Percentiles rank a stretch among this genome's conserved stretches.
Conservation (phyloP, 164 flowering plant genomes). For the Malania oleifera region DNA sequence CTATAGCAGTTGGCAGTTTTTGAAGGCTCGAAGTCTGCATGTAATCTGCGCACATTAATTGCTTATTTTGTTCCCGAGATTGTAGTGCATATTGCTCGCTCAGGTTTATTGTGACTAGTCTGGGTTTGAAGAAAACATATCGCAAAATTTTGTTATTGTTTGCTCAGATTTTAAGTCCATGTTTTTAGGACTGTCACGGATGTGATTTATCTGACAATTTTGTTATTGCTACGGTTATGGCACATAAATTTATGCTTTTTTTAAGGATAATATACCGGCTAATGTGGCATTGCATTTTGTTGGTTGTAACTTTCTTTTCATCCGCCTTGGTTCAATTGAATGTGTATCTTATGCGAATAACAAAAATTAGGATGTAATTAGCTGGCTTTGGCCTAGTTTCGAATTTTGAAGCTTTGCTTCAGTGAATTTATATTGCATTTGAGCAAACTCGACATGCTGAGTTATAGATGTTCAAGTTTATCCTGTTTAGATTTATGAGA, state of each 20-base stretch:
- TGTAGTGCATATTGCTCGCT: too few species aligned
- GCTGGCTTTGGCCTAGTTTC: not conserved
- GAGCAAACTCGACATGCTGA: not conserved
- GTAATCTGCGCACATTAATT: not conserved
- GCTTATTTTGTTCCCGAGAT: too few species aligned
- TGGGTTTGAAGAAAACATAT: too few species aligned
- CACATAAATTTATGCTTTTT: too few species aligned
- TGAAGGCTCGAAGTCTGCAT: not conserved
- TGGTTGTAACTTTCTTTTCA: not conserved
- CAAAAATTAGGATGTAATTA: not conserved
- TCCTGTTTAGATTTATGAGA: too few species aligned
- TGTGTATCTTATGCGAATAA: not conserved
- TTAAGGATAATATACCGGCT: too few species aligned
- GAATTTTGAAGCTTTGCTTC: not conserved
- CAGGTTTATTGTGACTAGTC: too few species aligned
- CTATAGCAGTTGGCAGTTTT: not conserved
- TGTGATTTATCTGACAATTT: too few species aligned
- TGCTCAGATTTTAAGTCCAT: too few species aligned
- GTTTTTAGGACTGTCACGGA: too few species aligned
- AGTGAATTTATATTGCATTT: not conserved
- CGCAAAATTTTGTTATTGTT: too few species aligned
- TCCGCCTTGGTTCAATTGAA: not conserved
- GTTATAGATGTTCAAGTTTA: not conserved
- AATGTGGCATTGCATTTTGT: slow-evolving; percentile 20
- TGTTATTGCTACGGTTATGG: too few species aligned